Percentiles rank a stretch among this genome's conserved stretches.
Evolutionary conservation across 768 basidiomycete genomes (phyloP).

Genomic region (Gyrodon lividus): DNA sequence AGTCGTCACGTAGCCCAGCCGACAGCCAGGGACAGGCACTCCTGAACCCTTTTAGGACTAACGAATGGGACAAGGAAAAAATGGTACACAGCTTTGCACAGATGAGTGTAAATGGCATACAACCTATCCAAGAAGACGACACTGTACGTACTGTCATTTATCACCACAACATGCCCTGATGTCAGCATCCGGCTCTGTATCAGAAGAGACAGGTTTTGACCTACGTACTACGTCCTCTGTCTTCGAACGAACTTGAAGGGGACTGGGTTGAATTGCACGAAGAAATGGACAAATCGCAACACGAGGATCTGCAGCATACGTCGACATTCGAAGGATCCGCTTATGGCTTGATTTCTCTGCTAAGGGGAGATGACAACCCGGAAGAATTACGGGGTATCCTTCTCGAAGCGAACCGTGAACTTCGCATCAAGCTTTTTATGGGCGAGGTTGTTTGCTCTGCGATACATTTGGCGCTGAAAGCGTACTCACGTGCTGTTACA

Average conservation of each 20-base stretch:
- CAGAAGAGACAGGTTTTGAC: slow-evolving; percentile 42
- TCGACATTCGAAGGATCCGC: slow-evolving; percentile 4
- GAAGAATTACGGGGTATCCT: slow-evolving; percentile 44
- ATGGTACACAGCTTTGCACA: slow-evolving; percentile 78
- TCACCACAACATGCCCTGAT: not conserved
- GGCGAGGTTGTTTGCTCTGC: slow-evolving; percentile 51
- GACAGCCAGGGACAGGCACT: slow-evolving; percentile 33
- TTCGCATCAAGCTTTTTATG: slow-evolving; percentile 69
- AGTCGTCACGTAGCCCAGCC: slow-evolving; percentile 42
- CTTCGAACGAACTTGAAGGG: slow-evolving; percentile 34
- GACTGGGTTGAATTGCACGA: slow-evolving; percentile 43
- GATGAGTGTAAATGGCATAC: slow-evolving; percentile 41
- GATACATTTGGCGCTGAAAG: not conserved
- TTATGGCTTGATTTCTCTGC: not conserved
- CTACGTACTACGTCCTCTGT: slow-evolving; percentile 43
- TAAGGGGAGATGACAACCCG: slow-evolving; percentile 12
- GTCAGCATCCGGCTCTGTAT: slow-evolving; percentile 11
- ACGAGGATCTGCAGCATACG: not conserved
- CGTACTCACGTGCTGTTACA: slow-evolving; percentile 26
- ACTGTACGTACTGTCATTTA: slow-evolving; percentile 11
- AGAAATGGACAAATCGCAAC: not conserved
- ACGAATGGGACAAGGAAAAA: slow-evolving; percentile 69
- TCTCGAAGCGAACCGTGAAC: slow-evolving; percentile 65
- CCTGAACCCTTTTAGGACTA: slow-evolving; percentile 48
- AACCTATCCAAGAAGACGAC: not conserved